Conservation (phyloP, 192 early-diverging fungal genomes). For the Umbelopsis sp. region DNA sequence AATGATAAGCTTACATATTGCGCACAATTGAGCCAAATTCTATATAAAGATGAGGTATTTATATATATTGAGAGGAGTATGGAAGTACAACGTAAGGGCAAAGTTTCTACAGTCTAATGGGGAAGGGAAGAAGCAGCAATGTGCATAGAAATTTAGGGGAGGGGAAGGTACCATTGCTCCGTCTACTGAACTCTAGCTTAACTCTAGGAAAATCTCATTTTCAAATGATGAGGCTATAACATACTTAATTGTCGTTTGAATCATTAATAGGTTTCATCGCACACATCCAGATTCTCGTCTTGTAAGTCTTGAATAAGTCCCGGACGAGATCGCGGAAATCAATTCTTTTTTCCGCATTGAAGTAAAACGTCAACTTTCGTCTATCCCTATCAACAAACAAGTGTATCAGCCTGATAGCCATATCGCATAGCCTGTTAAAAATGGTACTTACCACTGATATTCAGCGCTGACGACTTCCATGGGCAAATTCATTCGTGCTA, state of each 20-base stretch:
- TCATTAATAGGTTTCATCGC: constrained; percentile 19
- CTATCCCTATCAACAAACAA: constrained; percentile 70
- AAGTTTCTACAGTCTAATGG: constrained; percentile 18
- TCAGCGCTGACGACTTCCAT: constrained; percentile 98
- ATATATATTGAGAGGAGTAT: no score
- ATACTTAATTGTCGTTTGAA: background rate
- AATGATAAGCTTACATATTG: no score
- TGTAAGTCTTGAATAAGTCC: constrained; percentile 96
- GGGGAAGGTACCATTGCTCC: background rate
- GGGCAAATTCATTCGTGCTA: constrained; percentile 84
- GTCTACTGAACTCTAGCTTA: constrained; percentile 8
- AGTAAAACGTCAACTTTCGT: constrained; percentile 97
- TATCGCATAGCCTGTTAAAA: background rate
- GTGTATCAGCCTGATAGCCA: background rate
- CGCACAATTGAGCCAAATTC: no score
- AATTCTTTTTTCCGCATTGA: constrained; percentile 90
- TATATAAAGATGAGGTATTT: no score
- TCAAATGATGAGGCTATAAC: background rate
- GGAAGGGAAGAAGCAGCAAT: no score
- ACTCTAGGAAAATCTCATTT: background rate
- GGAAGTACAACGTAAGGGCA: no score
- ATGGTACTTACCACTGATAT: constrained; percentile 83
- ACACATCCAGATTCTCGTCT: constrained; percentile 98
- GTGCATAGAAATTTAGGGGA: background rate
- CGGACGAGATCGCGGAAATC: constrained; percentile 97